Evolutionary conservation across 2,329 filamentous ascomycete genomes (phyloP).

Genomic region (Ophiostoma angusticollis): DNA sequence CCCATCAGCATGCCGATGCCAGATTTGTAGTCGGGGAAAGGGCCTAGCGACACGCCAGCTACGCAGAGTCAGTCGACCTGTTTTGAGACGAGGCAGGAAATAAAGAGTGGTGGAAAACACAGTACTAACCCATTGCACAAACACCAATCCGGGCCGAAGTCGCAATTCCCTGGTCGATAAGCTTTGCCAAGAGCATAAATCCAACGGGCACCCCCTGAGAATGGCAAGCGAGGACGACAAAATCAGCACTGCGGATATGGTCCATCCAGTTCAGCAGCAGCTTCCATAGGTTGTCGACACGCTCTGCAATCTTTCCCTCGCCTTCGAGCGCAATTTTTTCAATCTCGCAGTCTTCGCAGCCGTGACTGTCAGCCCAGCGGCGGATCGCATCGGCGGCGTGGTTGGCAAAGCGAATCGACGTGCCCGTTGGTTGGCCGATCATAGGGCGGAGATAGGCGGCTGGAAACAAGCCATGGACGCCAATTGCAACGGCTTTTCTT

Average conservation of each 20-base stretch:
- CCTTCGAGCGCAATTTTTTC: slow-evolving; percentile 92
- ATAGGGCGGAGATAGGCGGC: slow-evolving; percentile 77
- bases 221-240: slow-evolving; percentile 85
- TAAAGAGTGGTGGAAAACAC: slow-evolving; percentile 11
- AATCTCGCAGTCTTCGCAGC: slow-evolving; percentile 64
- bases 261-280: slow-evolving; percentile 91
- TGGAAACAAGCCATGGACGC: slow-evolving; percentile 88
- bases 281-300: slow-evolving; percentile 89
- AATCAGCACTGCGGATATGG: slow-evolving; percentile 73
- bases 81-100: slow-evolving; percentile 3
- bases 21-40: slow-evolving; percentile 84
- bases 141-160: slow-evolving; percentile 66
- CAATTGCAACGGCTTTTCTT: slow-evolving; percentile 80
- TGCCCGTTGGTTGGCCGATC: slow-evolving; percentile 88
- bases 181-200: slow-evolving; percentile 81
- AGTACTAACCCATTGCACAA: slow-evolving; percentile 53
- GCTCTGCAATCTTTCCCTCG: slow-evolving; percentile 80
- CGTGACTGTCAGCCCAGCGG: slow-evolving; percentile 64
- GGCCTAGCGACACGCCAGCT: slow-evolving; percentile 84
- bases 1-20: slow-evolving; percentile 77
- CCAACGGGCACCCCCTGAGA: slow-evolving; percentile 92
- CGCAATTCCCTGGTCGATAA: slow-evolving; percentile 82
- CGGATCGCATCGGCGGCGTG: slow-evolving; percentile 74
- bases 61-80: slow-evolving; percentile 17
- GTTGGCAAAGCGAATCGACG: slow-evolving; percentile 84